Evolutionary conservation across 1,284 basidiomycete genomes (phyloP).

Genomic region (Malassezia psittaci): DNA sequence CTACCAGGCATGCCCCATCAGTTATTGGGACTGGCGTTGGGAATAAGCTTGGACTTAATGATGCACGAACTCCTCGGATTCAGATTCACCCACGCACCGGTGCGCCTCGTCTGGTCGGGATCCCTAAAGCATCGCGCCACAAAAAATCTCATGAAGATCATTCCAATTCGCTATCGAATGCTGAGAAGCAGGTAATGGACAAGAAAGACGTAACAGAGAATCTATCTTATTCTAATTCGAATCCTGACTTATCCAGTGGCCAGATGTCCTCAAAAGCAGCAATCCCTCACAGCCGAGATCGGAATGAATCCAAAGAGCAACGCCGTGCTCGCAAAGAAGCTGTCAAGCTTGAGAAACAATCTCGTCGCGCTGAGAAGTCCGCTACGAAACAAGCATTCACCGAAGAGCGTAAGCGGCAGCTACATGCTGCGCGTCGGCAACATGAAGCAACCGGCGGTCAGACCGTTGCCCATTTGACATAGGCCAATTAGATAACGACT

Average conservation of each 20-base stretch:
- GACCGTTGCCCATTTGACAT: conserved; percentile 22
- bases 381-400: conserved; percentile 32
- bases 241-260: no score
- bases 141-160: no score
- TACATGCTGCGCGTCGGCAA: conserved; percentile 23
- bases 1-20: neutral
- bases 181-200: no score
- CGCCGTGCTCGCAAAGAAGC: conserved; percentile 79
- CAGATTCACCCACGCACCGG: conserved; percentile 38
- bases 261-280: no score
- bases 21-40: neutral
- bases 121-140: no score
- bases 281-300: conserved; percentile 17
- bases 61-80: conserved; percentile 31
- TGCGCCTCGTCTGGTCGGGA: conserved; percentile 26
- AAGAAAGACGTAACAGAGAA: no score
- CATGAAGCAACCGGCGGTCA: conserved; percentile 27
- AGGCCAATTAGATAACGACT: neutral
- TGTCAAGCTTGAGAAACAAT: conserved; percentile 57
- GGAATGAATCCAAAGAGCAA: conserved; percentile 66
- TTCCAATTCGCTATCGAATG: no score
- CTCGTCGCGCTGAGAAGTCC: conserved; percentile 27
- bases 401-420: conserved; percentile 32
- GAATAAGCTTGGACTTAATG: conserved; percentile 13
- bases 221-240: no score